A percentile compares a stretch with the other conserved stretches of the same genome.
Conservation (phyloP, 2,329 filamentous ascomycete species). For the Colletotrichum spinosum region DNA sequence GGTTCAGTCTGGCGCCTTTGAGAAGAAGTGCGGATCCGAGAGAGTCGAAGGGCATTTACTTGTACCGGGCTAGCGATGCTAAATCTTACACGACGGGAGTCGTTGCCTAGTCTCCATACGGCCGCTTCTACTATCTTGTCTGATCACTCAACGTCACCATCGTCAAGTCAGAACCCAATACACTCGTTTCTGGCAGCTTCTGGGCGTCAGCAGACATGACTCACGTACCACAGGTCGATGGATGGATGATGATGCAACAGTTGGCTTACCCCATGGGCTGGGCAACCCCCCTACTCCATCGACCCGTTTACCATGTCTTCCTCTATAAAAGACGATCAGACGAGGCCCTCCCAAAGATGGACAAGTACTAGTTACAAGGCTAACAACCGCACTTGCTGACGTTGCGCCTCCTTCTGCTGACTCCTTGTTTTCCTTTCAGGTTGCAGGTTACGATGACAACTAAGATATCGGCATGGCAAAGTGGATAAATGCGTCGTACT, state of each 20-base stretch:
- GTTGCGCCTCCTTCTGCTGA: slow-evolving; percentile 56
- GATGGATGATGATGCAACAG: slow-evolving; percentile 23
- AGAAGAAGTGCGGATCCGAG: slow-evolving; percentile 45
- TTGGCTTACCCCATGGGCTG: slow-evolving; percentile 29
- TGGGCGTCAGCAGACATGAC: slow-evolving; percentile 21
- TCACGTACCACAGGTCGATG: slow-evolving; percentile 4
- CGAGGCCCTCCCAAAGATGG: slow-evolving; percentile 51
- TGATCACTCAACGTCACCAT: too few species aligned
- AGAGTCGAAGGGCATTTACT: slow-evolving; percentile 46
- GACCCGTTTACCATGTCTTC: neutral
- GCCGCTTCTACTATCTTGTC: too few species aligned
- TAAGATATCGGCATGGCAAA: neutral
- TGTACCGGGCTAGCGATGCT: slow-evolving; percentile 48
- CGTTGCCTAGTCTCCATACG: too few species aligned
- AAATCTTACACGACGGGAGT: slow-evolving; percentile 47
- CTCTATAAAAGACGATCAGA: slow-evolving; percentile 36
- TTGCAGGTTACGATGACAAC: slow-evolving; percentile 32
- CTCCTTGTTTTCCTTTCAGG: slow-evolving; percentile 45
- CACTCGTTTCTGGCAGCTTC: neutral
- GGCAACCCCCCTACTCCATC: slow-evolving; percentile 10
- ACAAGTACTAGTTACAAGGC: slow-evolving; percentile 54
- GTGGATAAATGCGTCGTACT: too few species aligned
- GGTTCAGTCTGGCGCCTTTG: slow-evolving; percentile 47
- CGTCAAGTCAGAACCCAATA: neutral
- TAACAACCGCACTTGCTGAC: slow-evolving; percentile 53